Evolutionary conservation across 352 stramenopile species (phyloP).

Genomic region (Phytophthora macrochlamydospora): DNA sequence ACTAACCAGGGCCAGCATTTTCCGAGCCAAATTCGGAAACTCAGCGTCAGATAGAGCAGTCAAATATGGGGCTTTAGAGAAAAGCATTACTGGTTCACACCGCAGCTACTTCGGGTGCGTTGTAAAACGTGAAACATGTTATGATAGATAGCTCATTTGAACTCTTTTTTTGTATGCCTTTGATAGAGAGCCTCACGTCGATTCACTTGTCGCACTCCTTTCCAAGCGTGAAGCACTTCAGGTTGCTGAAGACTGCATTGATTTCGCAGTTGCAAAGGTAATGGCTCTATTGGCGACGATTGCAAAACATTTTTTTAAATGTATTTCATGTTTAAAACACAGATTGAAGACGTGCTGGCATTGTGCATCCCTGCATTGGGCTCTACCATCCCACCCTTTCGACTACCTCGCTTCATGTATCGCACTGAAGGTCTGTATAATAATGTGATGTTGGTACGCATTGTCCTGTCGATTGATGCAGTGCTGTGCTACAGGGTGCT

Average conservation of each 20-base stretch:
- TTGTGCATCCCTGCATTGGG: conserved; percentile 76
- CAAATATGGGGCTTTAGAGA: conserved; percentile 20
- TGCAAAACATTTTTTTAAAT: not conserved
- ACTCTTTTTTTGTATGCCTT: conserved; percentile 3
- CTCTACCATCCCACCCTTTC: conserved; percentile 74
- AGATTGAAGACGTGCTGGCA: conserved; percentile 74
- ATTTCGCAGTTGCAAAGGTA: conserved; percentile 50
- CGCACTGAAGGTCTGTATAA: conserved; percentile 46
- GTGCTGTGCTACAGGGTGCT: conserved; percentile 42
- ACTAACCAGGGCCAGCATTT: conserved; percentile 13
- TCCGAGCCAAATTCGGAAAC: conserved; percentile 17
- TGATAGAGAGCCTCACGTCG: conserved; percentile 26
- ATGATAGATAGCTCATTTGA: not conserved
- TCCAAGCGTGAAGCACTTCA: conserved; percentile 30
- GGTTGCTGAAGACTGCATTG: conserved; percentile 35
- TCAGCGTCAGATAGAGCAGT: conserved; percentile 10
- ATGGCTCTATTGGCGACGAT: not conserved
- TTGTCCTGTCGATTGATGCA: not conserved
- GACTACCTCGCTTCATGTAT: conserved; percentile 76
- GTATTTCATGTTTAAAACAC: conserved; percentile 1
- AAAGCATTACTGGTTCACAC: conserved; percentile 19
- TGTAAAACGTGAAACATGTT: not conserved
- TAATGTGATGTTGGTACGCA: not conserved
- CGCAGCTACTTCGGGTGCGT: conserved; percentile 33
- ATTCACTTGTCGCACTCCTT: conserved; percentile 35